Base-by-base conservation (phyloP, 441 rosid genomes). In the Aleurites moluccanus region DNA sequence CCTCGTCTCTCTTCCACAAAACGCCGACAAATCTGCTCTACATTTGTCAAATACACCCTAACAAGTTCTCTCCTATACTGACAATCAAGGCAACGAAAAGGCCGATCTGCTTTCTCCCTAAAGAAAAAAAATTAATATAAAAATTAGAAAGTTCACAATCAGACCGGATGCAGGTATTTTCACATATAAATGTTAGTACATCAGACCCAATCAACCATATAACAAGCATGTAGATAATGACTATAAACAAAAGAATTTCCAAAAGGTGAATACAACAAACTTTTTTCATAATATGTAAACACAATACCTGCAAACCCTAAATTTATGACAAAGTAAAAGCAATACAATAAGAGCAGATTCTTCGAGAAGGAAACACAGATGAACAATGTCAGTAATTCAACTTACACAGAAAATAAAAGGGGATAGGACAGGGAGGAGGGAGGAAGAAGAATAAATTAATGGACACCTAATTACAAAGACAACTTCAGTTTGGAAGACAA, bases 71-170 rank as follows among this genome's bases (percentile, higher is more conserved):
- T 87, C 88, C 98, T 91, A 81, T 94, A 96, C 42, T 79, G 85
- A 82, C 94, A 87, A 84, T 88, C 91, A 79, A 96, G 99, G 88
- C 99, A 96, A 73, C 97, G 97, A 72, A 96, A 96, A 76, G 98
- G 98, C 25, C 91, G 86, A 77, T 96, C 98, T 80, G 90, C 89
- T 85, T 87, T 91, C 86, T 92, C 97, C 86, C 99, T 96, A 75
- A 78, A 80, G 79, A 71, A 73, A 62, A 77, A 62, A 72, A 16
- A 27, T 25, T 15, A 72, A 76, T 7, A n/a, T 73, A 75, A 73
- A 67, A 42, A 61, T 69, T 16, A 67, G 23, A 73, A 49, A 42
- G 45, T 38, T n/a, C 15, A 57, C 11, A 21, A 8, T 6, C 44
- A 64, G 30, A 35, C 20, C 33, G 15, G 49, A 44, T 27, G 20